Evolutionary conservation across 352 stramenopile species (phyloP), one percentile per base, ranked within the genome.

Genomic region (Globisporangium splendens): DNA sequence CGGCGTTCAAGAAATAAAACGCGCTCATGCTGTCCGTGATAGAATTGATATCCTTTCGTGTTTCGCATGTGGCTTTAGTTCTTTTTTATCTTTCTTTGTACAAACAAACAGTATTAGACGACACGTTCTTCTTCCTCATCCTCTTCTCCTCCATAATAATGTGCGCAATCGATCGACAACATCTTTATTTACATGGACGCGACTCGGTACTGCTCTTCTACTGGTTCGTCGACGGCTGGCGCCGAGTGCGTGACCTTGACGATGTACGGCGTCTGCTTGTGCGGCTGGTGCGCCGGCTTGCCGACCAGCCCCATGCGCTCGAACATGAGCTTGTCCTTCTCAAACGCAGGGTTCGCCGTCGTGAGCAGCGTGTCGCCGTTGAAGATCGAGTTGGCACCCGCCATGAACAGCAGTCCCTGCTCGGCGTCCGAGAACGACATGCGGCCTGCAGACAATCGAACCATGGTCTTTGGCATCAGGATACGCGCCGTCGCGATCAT

Each of bases 321-420:
- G 57, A 99, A 99, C 62, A 99, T 83, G 35, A 71, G 68, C 66
- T 93, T 88, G 78, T 99, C 96, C 61, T 95, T 89, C 67, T 98
- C 91, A 68, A 98, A 98, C 61, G 93, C 95, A 20, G 95, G 95
- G 80, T 99, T 99, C 57, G 87, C 72, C 17, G 96, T 99, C 31
- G 96, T 99, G 42, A 99, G 77, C 46, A 99, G 81, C 72, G 95
- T 98, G 77, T 99, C 96, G 33, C 96, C 96, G 73, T 98, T 98
- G 70, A 99, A 99, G 73, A 99, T 98, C 57, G 93, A 98, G 84
- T 99, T 99, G 56, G 96, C 96, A 18, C 96, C 96, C 7, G 95
- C 95, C 77, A 98, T 95, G 79, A 99, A 99, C 77, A 98, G 97
- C 54, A 98, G 72, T 8, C 82, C 97, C 72, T 99, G 96, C 68